Conservation (phyloP, 2,329 filamentous ascomycete species). For the Dactylellina parvicollis region DNA sequence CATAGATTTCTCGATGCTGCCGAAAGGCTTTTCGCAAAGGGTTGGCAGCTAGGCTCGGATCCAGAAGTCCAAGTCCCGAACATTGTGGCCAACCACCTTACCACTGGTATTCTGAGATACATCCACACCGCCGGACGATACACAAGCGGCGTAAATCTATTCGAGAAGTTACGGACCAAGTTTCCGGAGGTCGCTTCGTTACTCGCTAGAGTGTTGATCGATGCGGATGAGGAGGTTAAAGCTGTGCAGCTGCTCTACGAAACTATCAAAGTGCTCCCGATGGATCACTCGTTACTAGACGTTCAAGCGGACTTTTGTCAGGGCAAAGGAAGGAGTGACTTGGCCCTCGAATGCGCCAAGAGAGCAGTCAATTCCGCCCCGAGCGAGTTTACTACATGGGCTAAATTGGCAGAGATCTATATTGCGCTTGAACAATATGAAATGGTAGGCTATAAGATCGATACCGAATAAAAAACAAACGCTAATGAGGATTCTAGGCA, state of each 20-base stretch:
- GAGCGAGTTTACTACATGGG: constrained; percentile 97
- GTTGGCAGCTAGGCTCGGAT: constrained; percentile 95
- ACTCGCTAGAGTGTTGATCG: constrained; percentile 87
- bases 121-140: constrained; percentile 95
- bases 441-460: constrained; percentile 59
- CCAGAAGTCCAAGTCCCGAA: constrained; percentile 97
- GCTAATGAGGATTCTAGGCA: constrained; percentile 66
- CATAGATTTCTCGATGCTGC: constrained; percentile 95
- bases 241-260: constrained; percentile 88
- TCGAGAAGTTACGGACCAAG: constrained; percentile 89
- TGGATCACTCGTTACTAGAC: constrained; percentile 97
- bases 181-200: constrained; percentile 95
- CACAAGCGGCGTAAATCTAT: constrained; percentile 94
- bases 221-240: constrained; percentile 97
- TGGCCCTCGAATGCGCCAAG: constrained; percentile 93
- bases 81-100: constrained; percentile 86
- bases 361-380: constrained; percentile 93
- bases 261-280: constrained; percentile 86
- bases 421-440: constrained; percentile 96
- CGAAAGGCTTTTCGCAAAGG: constrained; percentile 92
- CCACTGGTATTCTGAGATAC: constrained; percentile 91
- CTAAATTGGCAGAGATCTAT: constrained; percentile 90
- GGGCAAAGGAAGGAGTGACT: constrained; percentile 83
- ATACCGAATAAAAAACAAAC: neutral
- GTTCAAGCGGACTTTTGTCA: constrained; percentile 92